Percentiles rank a stretch among this genome's conserved stretches.
phyloP scores from a whole-genome alignment of 75 land plant species.

The Cunninghamia lanceolata region DNA sequence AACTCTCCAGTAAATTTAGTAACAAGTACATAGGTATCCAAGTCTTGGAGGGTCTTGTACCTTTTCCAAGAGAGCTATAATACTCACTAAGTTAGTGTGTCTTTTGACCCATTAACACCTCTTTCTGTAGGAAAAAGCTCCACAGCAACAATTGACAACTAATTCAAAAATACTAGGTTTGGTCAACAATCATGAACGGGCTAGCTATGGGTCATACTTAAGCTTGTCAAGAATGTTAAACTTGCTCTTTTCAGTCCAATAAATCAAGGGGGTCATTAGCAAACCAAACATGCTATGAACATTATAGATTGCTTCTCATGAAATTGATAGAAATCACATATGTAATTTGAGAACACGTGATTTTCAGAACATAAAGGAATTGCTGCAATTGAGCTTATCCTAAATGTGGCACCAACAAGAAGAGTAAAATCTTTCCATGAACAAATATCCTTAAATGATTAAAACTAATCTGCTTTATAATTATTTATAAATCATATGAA shows the following conservation, averaged over 20 bases:
- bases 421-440: background rate
- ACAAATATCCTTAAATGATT: background rate
- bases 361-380: background rate
- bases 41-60: no score
- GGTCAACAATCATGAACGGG: background rate
- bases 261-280: background rate
- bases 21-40: no score
- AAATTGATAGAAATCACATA: background rate
- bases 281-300: background rate
- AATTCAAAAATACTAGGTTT: background rate
- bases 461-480: background rate
- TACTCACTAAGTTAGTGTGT: no score
- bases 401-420: background rate
- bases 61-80: no score
- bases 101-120: no score
- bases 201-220: background rate
- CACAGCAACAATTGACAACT: background rate
- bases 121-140: no score
- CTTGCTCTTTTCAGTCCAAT: background rate
- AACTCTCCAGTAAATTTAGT: no score
- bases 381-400: background rate
- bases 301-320: background rate
- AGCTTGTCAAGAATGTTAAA: background rate
- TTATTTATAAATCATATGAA: background rate
- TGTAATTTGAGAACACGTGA: background rate